A percentile compares a stretch with the other conserved stretches of the same genome.
These are phyloP conservation scores for Ascochyta fabae DNA, from an alignment of 2,329 filamentous ascomycete species.

Conservation along the genomic window DNA sequence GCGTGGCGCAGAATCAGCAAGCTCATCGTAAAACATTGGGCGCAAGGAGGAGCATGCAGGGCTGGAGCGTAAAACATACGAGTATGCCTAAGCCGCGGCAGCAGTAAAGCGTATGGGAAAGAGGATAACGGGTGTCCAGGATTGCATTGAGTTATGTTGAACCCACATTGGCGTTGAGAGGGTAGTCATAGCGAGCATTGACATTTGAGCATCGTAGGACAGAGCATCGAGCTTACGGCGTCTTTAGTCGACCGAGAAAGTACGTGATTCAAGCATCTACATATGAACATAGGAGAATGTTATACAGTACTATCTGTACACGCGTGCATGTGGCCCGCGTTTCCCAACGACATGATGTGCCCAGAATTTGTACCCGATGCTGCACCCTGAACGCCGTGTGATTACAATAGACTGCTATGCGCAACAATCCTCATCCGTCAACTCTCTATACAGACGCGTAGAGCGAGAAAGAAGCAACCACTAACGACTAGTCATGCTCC, in stretches of 20 bases:
- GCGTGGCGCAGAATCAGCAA: constrained; percentile 31
- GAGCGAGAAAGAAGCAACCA: not conserved
- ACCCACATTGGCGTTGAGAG: not conserved
- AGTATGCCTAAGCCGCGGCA: constrained; percentile 40
- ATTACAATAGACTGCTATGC: not conserved
- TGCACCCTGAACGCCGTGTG: constrained; percentile 1
- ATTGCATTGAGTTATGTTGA: not conserved
- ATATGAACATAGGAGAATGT: not conserved
- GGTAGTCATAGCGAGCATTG: not conserved
- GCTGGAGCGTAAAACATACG: constrained; percentile 54
- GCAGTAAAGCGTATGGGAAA: not conserved
- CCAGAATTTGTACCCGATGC: not conserved
- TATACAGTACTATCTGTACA: constrained; percentile 11
- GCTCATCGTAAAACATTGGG: constrained; percentile 57
- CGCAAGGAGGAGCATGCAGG: constrained; percentile 57
- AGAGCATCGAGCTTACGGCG: no score
- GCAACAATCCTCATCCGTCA: not conserved
- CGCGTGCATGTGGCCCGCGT: not conserved
- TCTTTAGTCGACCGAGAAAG: no score
- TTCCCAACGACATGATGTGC: not conserved
- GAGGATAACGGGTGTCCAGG: not conserved
- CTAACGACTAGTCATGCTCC: constrained; percentile 54
- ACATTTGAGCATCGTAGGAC: not conserved
- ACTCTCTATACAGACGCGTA: not conserved
- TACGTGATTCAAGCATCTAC: not conserved